Evolutionary conservation across 2,329 filamentous ascomycete genomes (phyloP), one percentile per base, ranked within the genome.

Genomic region (Graphilbum ipis-grandicollis): DNA sequence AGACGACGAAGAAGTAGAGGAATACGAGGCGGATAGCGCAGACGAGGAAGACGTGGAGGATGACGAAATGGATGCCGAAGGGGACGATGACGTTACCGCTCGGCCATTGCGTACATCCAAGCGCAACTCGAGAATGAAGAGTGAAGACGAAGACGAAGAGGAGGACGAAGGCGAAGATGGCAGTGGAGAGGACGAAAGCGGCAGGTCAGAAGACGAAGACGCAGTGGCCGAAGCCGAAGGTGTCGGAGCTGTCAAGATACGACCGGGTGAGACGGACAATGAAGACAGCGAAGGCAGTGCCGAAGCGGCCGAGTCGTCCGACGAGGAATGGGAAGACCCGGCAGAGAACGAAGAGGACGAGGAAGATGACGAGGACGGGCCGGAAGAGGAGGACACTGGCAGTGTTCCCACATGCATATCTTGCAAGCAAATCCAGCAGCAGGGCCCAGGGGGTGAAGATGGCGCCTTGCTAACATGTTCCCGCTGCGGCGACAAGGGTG

Each of bases 401-500:
- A 12, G 8, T 17, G 29, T 15, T 4, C 15, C 29, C 15, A 18
- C 29, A 15, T 31, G 29, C 29, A 7, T 31, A 13, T 18, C 18
- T 12, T 31, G 29, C 13, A 31, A 31, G 12, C 9, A 12, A 28
- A 28, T 4, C 5, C 9, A n/a, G 26, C 26, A 28, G 14, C 9
- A 28, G 26, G 26, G 26, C 6, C 81, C 82, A 2, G 75, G 71
- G 44, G 79, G 71, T 44, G 79, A 82, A 45, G 81, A 86, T 44
- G 90, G 90, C 54, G 65, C 77, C 40, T 84, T 79, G 53, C 62
- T 94, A 41, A 62, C 75, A 36, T 94, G 88, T 56, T 65, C 63
- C 41, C 66, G 73, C 44, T 96, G 88, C 56, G 76, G 76, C 45
- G 80, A 88, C 52, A 80, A 84, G 56, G 76, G 85, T 93, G 64